These are phyloP conservation scores for Ceratocystis variospora DNA, from an alignment of 2,329 filamentous ascomycete genomes.

Conservation along the genomic window DNA sequence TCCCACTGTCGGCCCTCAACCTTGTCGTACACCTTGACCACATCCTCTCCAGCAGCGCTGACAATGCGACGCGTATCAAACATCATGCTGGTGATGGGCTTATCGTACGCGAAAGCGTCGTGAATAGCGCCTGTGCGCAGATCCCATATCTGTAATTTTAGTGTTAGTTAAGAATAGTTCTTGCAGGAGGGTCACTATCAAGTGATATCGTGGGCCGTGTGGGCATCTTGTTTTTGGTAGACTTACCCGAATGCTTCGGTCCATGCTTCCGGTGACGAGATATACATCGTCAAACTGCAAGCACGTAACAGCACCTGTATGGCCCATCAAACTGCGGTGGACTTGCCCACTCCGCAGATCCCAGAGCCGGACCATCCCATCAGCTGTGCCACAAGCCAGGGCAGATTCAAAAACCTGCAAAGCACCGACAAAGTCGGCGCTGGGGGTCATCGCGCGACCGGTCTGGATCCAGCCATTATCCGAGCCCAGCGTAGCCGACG, in stretches of 20 bases:
- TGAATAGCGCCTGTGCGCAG: constrained; percentile 88
- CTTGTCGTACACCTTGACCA: constrained; percentile 98
- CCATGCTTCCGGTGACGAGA: constrained; percentile 80
- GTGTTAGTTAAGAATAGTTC: constrained; percentile 22
- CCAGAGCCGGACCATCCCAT: constrained; percentile 95
- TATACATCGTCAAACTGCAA: constrained; percentile 94
- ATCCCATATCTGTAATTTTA: constrained; percentile 75
- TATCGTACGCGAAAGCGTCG: constrained; percentile 91
- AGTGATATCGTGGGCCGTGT: too few relatives aligned
- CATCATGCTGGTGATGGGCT: constrained; percentile 89
- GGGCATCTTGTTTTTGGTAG: neutral
- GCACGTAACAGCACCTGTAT: constrained; percentile 86
- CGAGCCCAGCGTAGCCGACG: constrained; percentile 52
- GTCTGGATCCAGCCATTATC: constrained; percentile 60
- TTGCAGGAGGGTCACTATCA: neutral
- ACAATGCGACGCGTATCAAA: constrained; percentile 87
- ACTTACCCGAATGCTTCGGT: constrained; percentile 86
- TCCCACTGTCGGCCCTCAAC: constrained; percentile 93
- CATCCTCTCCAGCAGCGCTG: constrained; percentile 75
- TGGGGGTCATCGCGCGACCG: constrained; percentile 36
- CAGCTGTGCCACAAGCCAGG: constrained; percentile 87
- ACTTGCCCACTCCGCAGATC: constrained; percentile 93
- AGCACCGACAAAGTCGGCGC: constrained; percentile 85
- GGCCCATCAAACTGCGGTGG: constrained; percentile 87
- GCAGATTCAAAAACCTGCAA: constrained; percentile 93